Conservation (phyloP, 2,329 filamentous ascomycete species). For the Colletotrichum tabaci region DNA sequence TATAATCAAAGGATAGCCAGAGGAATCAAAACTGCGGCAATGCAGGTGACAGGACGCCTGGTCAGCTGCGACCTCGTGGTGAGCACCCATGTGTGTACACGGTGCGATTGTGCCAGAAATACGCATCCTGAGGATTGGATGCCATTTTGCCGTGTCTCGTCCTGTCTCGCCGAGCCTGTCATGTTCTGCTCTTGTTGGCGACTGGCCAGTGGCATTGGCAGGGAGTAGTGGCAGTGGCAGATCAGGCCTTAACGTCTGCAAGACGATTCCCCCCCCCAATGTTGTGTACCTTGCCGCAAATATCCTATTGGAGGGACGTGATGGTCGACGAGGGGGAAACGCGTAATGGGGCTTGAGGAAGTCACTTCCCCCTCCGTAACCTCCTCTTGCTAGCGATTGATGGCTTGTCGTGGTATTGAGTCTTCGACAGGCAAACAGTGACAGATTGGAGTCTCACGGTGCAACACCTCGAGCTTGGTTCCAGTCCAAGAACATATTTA, state of each 20-base stretch:
- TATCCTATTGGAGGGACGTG: slow-evolving; percentile 17
- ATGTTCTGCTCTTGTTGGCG: neutral
- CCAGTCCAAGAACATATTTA: slow-evolving; percentile 10
- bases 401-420: neutral
- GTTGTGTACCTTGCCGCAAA: neutral
- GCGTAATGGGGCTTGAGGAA: slow-evolving; percentile 39
- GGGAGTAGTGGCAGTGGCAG: slow-evolving; percentile 16
- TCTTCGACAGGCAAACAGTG: slow-evolving; percentile 3
- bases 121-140: neutral
- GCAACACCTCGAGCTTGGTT: neutral
- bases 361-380: slow-evolving; percentile 3
- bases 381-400: slow-evolving; percentile 12
- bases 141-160: slow-evolving; percentile 21
- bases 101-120: neutral
- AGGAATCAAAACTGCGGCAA: slow-evolving; percentile 5
- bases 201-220: neutral
- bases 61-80: slow-evolving; percentile 7
- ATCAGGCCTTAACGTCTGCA: no score
- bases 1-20: slow-evolving; percentile 12
- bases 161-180: neutral
- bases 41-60: slow-evolving; percentile 11
- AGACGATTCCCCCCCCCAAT: no score
- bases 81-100: neutral
- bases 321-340: slow-evolving; percentile 41
- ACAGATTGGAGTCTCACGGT: neutral